Base-by-base conservation (phyloP, 495 filamentous ascomycete species). In the Pseudevernia furfuracea region DNA sequence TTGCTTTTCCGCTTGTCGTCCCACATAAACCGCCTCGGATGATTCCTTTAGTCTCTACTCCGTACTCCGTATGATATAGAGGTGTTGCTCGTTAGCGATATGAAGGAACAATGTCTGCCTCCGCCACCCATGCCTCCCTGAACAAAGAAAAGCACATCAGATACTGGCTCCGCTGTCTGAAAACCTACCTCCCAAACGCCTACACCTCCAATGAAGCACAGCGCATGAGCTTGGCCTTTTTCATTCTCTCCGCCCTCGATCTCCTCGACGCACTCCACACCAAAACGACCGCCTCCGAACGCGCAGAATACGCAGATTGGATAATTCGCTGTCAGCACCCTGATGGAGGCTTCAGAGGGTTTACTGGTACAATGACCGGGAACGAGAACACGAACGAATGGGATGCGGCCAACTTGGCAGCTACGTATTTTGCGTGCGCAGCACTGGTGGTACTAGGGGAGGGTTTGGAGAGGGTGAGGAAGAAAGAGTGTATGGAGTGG, bases 131-230 rank as follows among this genome's bases (percentile, higher is more conserved):
- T 46, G 59, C 82, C 48, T 70, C 73, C 34, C 83, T 94, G 71
- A 82, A 91, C 72, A 85, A 83, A 59, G 80, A 84, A 34, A 84
- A 81, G 55, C 94, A 98, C 74, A 79, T 93, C 71, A 90, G 87
- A 71, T 98, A 96, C 81, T 97, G 93, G 87, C 84, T 90, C 66
- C 86, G 92, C 72, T 96, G 92, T 68, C 82, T 93, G 52, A 90
- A 88, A 69, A 87, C 91, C 43, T 80, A 85, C 57, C 85, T 98
- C 7, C 94, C 94, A 2, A 79, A 81, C 60, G 80, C 84, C 65
- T 97, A 97, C 79, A 91, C 86, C 49, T 81, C 84, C 70, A 93
- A 87, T 72, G 94, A 98, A 75, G 89, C 88, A 60, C 91, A 89
- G 73, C 92, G 94, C 67, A 87, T 97, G 74, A 88, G 87, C 2